Evolutionary conservation across 2,329 filamentous ascomycete species (phyloP).

Genomic region (Colletotrichum trifolii): DNA sequence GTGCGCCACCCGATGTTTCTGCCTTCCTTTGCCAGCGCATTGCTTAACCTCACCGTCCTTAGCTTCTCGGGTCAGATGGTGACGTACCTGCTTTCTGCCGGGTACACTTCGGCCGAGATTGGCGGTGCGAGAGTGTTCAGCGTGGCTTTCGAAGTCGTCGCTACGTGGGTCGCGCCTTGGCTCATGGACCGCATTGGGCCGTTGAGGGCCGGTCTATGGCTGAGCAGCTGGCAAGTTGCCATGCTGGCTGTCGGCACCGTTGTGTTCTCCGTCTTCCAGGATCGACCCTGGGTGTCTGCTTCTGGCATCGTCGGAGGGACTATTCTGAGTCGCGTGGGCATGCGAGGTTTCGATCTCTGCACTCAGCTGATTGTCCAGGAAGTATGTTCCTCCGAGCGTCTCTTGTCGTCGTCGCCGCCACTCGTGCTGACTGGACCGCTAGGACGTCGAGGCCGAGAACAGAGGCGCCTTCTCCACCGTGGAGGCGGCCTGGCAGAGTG

Average conservation of each 20-base stretch:
- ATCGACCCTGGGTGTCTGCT: slow-evolving; percentile 51
- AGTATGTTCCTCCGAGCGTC: slow-evolving; percentile 45
- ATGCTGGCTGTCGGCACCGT: slow-evolving; percentile 55
- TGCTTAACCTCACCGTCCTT: slow-evolving; percentile 67
- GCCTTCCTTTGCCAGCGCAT: slow-evolving; percentile 63
- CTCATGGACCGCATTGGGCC: slow-evolving; percentile 61
- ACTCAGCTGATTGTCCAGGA: slow-evolving; percentile 71
- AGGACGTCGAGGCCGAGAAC: slow-evolving; percentile 65
- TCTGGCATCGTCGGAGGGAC: slow-evolving; percentile 61
- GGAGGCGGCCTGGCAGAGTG: slow-evolving; percentile 75
- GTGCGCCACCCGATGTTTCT: slow-evolving; percentile 61
- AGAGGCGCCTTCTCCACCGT: slow-evolving; percentile 77
- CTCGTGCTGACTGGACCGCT: not conserved
- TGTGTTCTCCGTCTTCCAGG: slow-evolving; percentile 32
- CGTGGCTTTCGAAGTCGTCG: slow-evolving; percentile 62
- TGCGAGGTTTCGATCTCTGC: slow-evolving; percentile 72
- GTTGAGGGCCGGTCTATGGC: slow-evolving; percentile 72
- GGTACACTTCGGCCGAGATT: slow-evolving; percentile 56
- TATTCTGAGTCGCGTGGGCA: slow-evolving; percentile 67
- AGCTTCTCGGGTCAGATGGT: slow-evolving; percentile 66
- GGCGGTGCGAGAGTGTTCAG: slow-evolving; percentile 59
- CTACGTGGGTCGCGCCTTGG: slow-evolving; percentile 64
- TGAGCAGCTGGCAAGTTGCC: slow-evolving; percentile 69
- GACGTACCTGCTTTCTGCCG: slow-evolving; percentile 63
- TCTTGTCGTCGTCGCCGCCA: not conserved